These are phyloP conservation scores for Toxoplasma gondii DNA, from an alignment of 169 alveolate genomes.

Conservation along the genomic window DNA sequence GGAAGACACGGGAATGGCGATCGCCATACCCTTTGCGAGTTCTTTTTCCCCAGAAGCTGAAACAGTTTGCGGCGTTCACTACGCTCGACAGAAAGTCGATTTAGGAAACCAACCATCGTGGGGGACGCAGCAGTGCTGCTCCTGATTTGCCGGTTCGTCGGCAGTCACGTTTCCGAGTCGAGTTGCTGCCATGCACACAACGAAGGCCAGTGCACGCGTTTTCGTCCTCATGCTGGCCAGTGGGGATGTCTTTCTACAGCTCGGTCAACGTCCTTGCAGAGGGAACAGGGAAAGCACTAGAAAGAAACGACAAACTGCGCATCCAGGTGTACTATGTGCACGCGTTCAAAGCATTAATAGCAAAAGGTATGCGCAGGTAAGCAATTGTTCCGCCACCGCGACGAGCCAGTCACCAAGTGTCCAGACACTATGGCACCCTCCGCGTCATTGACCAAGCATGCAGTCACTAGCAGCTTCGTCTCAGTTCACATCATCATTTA, in stretches of 20 bases:
- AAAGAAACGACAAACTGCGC: no score
- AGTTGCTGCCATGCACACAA: background rate
- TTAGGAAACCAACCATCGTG: conserved; percentile 3
- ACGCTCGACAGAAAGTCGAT: background rate
- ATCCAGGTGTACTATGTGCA: no score
- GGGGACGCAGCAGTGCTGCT: conserved; percentile 20
- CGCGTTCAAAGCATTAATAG: no score
- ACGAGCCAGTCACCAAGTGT: no score
- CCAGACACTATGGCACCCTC: no score
- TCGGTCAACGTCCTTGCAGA: background rate
- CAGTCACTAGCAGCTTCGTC: no score
- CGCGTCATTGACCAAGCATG: no score
- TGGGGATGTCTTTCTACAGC: background rate
- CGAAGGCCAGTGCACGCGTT: background rate
- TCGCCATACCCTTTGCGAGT: conserved; percentile 27
- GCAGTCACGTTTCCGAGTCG: background rate
- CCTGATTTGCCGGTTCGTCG: background rate
- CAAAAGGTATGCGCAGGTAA: no score
- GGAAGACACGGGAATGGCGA: background rate
- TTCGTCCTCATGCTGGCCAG: background rate
- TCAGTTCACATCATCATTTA: no score
- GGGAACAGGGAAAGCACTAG: no score
- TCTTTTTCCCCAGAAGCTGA: conserved; percentile 40
- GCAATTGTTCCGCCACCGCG: no score
- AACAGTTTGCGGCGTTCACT: background rate